phyloP scores from a whole-genome alignment of 768 basidiomycete species.

The Leccinum rimulosum region DNA sequence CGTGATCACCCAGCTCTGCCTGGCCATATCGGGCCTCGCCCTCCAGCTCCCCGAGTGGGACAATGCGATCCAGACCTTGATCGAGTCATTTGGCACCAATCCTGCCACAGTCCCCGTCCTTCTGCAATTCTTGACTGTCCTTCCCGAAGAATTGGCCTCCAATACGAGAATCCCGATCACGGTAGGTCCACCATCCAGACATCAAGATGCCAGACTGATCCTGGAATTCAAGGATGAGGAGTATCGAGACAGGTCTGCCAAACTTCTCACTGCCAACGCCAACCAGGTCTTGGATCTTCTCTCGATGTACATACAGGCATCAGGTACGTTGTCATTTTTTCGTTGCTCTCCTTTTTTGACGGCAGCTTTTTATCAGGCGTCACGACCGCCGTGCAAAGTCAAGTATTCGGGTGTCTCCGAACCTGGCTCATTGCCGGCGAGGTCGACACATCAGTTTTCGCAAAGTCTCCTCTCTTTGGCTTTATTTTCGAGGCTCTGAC shows the following conservation, averaged over 20 bases:
- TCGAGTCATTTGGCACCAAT: conserved; percentile 81
- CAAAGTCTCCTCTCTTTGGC: conserved; percentile 74
- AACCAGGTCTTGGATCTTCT: conserved; percentile 74
- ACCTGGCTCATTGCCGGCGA: conserved; percentile 91
- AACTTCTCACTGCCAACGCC: conserved; percentile 67
- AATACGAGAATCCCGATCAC: conserved; percentile 88
- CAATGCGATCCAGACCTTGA: conserved; percentile 75
- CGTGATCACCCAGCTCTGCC: conserved; percentile 84
- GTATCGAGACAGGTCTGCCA: conserved; percentile 56
- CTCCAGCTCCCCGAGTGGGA: conserved; percentile 87
- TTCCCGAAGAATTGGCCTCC: conserved; percentile 84
- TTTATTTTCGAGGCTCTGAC: conserved; percentile 82
- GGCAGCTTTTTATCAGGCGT: conserved; percentile 61
- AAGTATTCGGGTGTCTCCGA: conserved; percentile 81
- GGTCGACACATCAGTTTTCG: conserved; percentile 59
- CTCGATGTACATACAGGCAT: conserved; percentile 83
- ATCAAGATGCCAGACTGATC: conserved; percentile 10
- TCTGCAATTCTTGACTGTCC: conserved; percentile 83
- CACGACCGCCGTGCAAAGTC: conserved; percentile 70
- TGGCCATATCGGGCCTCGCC: conserved; percentile 88
- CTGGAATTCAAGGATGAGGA: conserved; percentile 61
- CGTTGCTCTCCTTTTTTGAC: background rate
- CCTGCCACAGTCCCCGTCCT: conserved; percentile 80
- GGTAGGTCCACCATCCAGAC: conserved; percentile 47
- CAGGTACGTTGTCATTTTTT: conserved; percentile 51